These are phyloP conservation scores for Lepidopterella palustris DNA, from an alignment of 495 filamentous ascomycete species.

Conservation along the genomic window DNA sequence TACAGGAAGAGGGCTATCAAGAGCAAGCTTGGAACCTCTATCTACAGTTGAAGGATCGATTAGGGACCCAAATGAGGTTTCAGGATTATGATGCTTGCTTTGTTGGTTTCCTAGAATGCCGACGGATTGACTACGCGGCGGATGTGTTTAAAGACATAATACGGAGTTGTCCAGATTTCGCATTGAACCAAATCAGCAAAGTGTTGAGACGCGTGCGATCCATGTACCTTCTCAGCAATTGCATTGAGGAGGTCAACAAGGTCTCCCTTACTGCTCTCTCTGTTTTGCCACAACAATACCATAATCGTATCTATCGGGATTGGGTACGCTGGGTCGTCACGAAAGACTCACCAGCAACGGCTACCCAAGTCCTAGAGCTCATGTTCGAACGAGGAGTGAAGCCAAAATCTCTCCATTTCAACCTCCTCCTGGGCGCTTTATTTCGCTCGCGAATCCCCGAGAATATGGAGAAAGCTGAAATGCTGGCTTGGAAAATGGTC, in stretches of 20 bases:
- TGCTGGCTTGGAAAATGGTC: conserved; percentile 24
- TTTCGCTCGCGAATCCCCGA: conserved; percentile 4
- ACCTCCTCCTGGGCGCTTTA: conserved; percentile 18
- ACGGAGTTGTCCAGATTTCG: conserved; percentile 6
- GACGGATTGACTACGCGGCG: conserved; percentile 9
- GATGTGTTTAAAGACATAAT: conserved; percentile 22
- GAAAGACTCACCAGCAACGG: conserved; percentile 8
- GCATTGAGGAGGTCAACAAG: conserved; percentile 15
- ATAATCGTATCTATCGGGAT: conserved; percentile 14
- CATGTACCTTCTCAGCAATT: conserved; percentile 17
- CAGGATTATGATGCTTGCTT: conserved; percentile 17
- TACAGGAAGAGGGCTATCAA: not conserved
- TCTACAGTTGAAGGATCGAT: not conserved
- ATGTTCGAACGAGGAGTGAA: conserved; percentile 19
- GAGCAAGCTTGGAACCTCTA: conserved; percentile 12
- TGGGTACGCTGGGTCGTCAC: conserved; percentile 19
- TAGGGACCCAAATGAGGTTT: conserved; percentile 1
- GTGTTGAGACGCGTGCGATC: conserved; percentile 10
- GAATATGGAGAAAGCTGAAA: conserved; percentile 15
- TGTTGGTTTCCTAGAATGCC: conserved; percentile 18
- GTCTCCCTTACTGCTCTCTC: conserved; percentile 13
- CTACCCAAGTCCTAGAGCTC: conserved; percentile 20
- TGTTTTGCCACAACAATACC: conserved; percentile 11
- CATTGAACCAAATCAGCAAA: not conserved
- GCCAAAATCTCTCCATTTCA: conserved; percentile 22